Base-by-base conservation (phyloP, 345 rosid species). In the Murraya koenigii region DNA sequence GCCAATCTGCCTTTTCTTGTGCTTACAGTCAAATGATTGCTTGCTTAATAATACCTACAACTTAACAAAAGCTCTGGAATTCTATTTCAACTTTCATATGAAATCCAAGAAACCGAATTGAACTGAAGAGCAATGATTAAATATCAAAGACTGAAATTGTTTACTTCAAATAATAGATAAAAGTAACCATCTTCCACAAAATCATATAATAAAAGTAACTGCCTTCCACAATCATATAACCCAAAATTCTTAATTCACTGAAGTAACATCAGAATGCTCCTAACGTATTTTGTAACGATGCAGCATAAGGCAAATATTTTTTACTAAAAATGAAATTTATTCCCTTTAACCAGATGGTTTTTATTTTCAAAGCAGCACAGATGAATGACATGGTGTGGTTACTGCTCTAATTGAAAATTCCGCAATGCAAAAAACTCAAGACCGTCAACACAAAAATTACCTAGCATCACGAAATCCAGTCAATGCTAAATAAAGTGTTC, bases 381-480 rank as follows among this genome's bases (percentile, higher is more conserved):
- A 17, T 30, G 9, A 2, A 26, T 66, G 23, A 9, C 47, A 66
- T 8, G 22, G 67, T 66, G 66, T 32, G 65, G 44, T 52, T 13
- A 33, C 8, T 36, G 61, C 75, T 60, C 60, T 71, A 32, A 2
- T 74, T 66, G 64, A 49, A 26, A 54, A 73, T 36, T 67, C 22
- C 14, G 44, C 2, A 30, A 63, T 58, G 70, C 66, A 35, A 33
- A 19, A 80, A 71, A 79, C 54, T 80, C 55, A 15, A 15, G 23
- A 25, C 47, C 52, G 71, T 66, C 54, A 66, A 47, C 78, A 28
- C 13, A 59, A 69, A 75, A 52, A 67, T 84, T 88, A 95, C 99
- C 98, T 95, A 66, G 99, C 98, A 92, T 95, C 99, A 71, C 97
- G 98, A 89, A 95, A 95, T 75, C 99, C 97, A 61, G 97, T 95